Evolutionary conservation across 495 filamentous ascomycete genomes (phyloP).

Genomic region (Trichocladium antarcticum): DNA sequence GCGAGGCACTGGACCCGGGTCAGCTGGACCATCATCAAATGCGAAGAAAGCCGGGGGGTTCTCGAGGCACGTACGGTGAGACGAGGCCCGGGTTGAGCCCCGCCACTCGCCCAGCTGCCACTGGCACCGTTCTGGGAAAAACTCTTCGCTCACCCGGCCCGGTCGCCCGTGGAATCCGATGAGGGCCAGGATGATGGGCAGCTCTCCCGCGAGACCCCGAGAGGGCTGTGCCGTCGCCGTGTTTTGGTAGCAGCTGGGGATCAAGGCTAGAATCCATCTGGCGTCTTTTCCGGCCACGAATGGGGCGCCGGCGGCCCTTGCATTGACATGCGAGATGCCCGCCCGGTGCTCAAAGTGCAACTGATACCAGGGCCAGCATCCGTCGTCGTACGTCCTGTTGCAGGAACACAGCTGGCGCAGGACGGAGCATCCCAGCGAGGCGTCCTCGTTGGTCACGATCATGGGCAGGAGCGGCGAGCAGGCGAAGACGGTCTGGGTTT

Average conservation of each 20-base stretch:
- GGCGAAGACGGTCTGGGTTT: slow-evolving; percentile 20
- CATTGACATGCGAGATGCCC: slow-evolving; percentile 12
- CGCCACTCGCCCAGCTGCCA: slow-evolving; percentile 15
- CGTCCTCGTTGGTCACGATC: slow-evolving; percentile 19
- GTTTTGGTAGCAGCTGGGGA: slow-evolving; percentile 22
- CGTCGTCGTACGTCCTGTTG: background rate
- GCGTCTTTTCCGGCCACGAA: slow-evolving; percentile 16
- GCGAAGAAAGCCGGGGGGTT: background rate
- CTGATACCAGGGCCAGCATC: slow-evolving; percentile 10
- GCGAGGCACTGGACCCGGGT: slow-evolving; percentile 1
- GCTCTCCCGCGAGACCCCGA: slow-evolving; percentile 20
- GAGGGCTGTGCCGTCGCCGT: background rate
- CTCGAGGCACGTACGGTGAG: slow-evolving; percentile 14
- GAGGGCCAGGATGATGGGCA: slow-evolving; percentile 22
- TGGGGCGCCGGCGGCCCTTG: background rate
- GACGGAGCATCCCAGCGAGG: slow-evolving; percentile 10
- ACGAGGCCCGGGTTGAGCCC: slow-evolving; percentile 1
- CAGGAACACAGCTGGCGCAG: slow-evolving; percentile 8
- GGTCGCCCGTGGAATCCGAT: slow-evolving; percentile 21
- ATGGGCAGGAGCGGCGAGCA: slow-evolving; percentile 28
- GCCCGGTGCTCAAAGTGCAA: slow-evolving; percentile 16
- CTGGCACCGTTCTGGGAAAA: slow-evolving; percentile 16
- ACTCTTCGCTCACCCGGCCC: slow-evolving; percentile 8
- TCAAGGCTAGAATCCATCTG: slow-evolving; percentile 27
- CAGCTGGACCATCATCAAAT: background rate